Evolutionary conservation across 2,329 filamentous ascomycete genomes (phyloP).

Genomic region (Waltergamsia citrina): DNA sequence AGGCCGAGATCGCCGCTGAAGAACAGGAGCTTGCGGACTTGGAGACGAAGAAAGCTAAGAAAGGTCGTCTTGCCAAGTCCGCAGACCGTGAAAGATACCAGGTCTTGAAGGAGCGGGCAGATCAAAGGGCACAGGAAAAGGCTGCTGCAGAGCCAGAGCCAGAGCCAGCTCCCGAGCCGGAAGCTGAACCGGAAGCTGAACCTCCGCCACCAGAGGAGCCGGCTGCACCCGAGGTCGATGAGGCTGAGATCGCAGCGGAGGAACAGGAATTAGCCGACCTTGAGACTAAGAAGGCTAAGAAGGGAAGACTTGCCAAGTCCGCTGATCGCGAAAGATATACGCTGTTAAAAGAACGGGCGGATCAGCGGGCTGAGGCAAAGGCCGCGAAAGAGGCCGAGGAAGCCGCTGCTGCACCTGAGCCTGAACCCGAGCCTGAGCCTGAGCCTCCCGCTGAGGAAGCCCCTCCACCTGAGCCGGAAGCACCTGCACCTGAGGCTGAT

Average conservation of each 20-base stretch:
- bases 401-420: neutral
- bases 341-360: neutral
- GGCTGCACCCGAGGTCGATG: neutral
- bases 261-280: slow-evolving; percentile 13
- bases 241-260: slow-evolving; percentile 10
- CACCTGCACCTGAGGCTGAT: slow-evolving; percentile 10
- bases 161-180: slow-evolving; percentile 24
- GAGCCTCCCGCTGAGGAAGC: slow-evolving; percentile 16
- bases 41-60: slow-evolving; percentile 1
- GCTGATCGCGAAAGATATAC: neutral
- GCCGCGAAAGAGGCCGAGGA: neutral
- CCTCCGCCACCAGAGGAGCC: slow-evolving; percentile 15
- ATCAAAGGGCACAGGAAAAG: slow-evolving; percentile 14
- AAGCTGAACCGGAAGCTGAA: slow-evolving; percentile 17
- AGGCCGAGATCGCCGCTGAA: slow-evolving; percentile 1
- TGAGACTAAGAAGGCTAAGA: slow-evolving; percentile 17
- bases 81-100: slow-evolving; percentile 15
- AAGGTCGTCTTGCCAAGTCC: neutral
- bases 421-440: slow-evolving; percentile 3
- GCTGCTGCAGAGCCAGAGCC: slow-evolving; percentile 17
- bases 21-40: slow-evolving; percentile 2
- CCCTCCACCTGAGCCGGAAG: slow-evolving; percentile 13
- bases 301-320: slow-evolving; percentile 12
- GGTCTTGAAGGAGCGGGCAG: slow-evolving; percentile 9
- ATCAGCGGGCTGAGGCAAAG: slow-evolving; percentile 1